A percentile compares a stretch with the other conserved stretches of the same genome.
These are phyloP conservation scores for Aspergillus sclerotioniger DNA, from an alignment of 495 filamentous ascomycete genomes.

Conservation along the genomic window DNA sequence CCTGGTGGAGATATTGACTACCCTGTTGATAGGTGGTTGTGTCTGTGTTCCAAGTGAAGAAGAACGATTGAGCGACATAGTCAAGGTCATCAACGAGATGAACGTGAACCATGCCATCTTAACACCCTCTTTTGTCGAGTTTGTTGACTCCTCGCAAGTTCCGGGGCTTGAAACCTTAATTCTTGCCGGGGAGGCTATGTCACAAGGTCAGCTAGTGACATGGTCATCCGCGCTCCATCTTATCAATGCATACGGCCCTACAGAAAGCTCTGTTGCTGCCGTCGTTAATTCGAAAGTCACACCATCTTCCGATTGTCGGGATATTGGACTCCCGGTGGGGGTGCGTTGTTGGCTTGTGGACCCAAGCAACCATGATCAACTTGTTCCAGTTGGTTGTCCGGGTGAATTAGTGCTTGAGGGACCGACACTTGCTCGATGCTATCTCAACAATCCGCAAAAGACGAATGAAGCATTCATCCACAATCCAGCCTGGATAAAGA, in stretches of 20 bases:
- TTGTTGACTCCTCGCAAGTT: constrained; percentile 43
- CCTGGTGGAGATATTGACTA: constrained; percentile 39
- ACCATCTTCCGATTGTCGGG: constrained; percentile 34
- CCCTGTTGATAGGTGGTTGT: constrained; percentile 43
- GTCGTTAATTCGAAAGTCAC: constrained; percentile 38
- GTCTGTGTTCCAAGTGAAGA: constrained; percentile 53
- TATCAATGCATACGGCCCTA: constrained; percentile 62
- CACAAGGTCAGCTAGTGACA: constrained; percentile 44
- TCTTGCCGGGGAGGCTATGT: constrained; percentile 57
- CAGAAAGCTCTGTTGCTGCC: constrained; percentile 42
- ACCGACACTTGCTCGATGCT: constrained; percentile 37
- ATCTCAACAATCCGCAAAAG: constrained; percentile 25
- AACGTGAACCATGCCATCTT: constrained; percentile 43
- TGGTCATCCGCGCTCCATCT: constrained; percentile 53
- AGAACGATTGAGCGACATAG: constrained; percentile 48
- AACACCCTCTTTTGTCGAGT: constrained; percentile 54
- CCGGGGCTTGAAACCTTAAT: constrained; percentile 46
- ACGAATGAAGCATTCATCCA: constrained; percentile 46
- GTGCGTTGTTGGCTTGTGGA: constrained; percentile 46
- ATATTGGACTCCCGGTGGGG: constrained; percentile 46
- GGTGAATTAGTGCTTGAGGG: constrained; percentile 58
- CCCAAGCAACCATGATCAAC: constrained; percentile 18
- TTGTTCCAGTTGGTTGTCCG: constrained; percentile 37
- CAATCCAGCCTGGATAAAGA: constrained; percentile 38
- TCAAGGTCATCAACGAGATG: constrained; percentile 44